Evolutionary conservation across 2,329 filamentous ascomycete species (phyloP).

Genomic region (Beauveria pseudobassiana): DNA sequence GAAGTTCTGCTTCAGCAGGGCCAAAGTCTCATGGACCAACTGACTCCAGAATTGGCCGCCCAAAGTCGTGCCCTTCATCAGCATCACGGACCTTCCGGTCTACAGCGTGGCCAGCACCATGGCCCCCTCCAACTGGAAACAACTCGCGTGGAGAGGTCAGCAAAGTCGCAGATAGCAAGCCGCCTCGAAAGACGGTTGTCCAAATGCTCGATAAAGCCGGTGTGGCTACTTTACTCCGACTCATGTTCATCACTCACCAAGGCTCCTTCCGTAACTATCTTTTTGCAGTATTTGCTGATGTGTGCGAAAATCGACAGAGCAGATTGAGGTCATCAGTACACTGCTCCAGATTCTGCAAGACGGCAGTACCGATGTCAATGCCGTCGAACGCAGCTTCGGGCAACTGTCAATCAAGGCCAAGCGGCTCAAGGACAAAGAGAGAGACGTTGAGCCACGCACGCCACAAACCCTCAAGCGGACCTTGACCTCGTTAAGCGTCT

Average conservation of each 20-base stretch:
- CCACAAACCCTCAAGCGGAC: conserved; percentile 74
- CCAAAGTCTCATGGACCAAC: conserved; percentile 72
- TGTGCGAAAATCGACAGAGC: conserved; percentile 95
- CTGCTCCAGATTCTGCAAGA: conserved; percentile 91
- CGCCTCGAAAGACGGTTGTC: conserved; percentile 71
- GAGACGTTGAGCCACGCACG: conserved; percentile 58
- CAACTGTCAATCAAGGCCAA: conserved; percentile 88
- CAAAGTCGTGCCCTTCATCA: conserved; percentile 68
- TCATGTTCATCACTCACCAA: conserved; percentile 96
- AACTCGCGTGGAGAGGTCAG: conserved; percentile 21
- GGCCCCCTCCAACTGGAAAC: conserved; percentile 21
- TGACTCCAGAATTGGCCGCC: conserved; percentile 78
- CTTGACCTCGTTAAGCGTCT: conserved; percentile 48
- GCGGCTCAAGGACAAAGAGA: conserved; percentile 61
- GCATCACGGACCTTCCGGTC: conserved; percentile 22
- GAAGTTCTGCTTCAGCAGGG: conserved; percentile 88
- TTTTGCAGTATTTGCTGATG: conserved; percentile 79
- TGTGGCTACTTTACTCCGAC: conserved; percentile 88
- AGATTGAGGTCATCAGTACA: conserved; percentile 85
- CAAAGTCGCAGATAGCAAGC: conserved; percentile 49
- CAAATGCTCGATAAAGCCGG: conserved; percentile 97
- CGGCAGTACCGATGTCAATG: conserved; percentile 84
- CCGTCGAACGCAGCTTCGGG: conserved; percentile 91
- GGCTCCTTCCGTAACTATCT: conserved; percentile 77
- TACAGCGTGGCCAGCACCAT: conserved; percentile 24